Conservation (phyloP, 208 protist genomes). For the Crithidia fasciculata region DNA sequence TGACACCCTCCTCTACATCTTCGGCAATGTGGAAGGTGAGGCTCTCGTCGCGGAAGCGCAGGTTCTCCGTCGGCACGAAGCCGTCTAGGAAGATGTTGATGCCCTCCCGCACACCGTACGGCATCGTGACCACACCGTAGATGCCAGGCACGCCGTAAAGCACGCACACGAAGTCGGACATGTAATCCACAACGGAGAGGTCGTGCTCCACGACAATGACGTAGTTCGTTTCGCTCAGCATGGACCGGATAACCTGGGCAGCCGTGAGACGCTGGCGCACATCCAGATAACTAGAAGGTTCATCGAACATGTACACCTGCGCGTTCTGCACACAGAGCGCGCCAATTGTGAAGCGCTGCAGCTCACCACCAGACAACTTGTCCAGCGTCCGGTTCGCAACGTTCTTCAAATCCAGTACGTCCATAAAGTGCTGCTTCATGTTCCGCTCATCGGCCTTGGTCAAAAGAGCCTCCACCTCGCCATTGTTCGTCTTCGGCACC, state of each 20-base stretch:
- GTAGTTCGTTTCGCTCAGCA: constrained; percentile 95
- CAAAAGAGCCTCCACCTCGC: constrained; percentile 94
- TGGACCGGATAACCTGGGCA: constrained; percentile 95
- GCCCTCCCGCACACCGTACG: constrained; percentile 99
- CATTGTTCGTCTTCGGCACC: constrained; percentile 97
- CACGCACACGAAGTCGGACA: constrained; percentile 99
- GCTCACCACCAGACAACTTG: constrained; percentile 99
- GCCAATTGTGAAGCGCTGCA: constrained; percentile 99
- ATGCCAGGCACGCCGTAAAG: constrained; percentile 99
- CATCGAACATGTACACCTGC: constrained; percentile 99
- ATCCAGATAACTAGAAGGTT: constrained; percentile 99
- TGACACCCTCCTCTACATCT: constrained; percentile 73
- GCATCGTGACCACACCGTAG: constrained; percentile 99
- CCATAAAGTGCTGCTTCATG: constrained; percentile 84
- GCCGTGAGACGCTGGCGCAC: constrained; percentile 99
- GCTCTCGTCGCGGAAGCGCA: constrained; percentile 98
- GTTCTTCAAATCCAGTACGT: constrained; percentile 93
- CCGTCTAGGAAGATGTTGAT: constrained; percentile 99
- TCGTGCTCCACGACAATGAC: constrained; percentile 99
- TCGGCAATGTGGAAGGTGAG: constrained; percentile 96
- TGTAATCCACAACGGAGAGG: constrained; percentile 99
- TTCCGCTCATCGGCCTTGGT: constrained; percentile 90
- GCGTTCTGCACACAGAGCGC: constrained; percentile 91
- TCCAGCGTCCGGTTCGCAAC: constrained; percentile 95
- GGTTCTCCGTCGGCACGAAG: constrained; percentile 99